Evolutionary conservation across 305 asterid species (phyloP), one percentile per base, ranked within the genome.

Genomic region (Fraxinus greggii): DNA sequence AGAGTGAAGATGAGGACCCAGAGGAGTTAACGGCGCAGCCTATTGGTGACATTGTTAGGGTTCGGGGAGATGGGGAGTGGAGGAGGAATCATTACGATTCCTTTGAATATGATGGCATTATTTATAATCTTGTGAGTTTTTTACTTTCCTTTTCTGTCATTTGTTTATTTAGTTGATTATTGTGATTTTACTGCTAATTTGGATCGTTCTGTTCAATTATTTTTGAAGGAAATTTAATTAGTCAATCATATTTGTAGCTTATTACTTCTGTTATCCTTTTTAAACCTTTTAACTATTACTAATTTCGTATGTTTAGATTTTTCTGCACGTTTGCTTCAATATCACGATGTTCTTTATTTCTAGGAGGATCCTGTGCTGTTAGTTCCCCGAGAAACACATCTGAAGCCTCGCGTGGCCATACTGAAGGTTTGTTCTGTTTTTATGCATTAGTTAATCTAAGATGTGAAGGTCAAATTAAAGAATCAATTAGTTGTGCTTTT

Each of bases 321-420:
- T 83, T 48, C 73, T 72, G 54, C 77, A 77, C 35, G 59, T 24
- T 77, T 45, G 40, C 29, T 79, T 77, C 24, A 67, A 40, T 19
- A 65, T 85, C 83, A 63, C 61, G n/a, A 69, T 28, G 2, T 81
- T 82, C 40, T 84, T 35, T 83, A 33, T 35, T 36, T 79, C 48
- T 75, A 95, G 99, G 99, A 95, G 93, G 99, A 95, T 87, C 89
- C 97, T 17, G 97, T 95, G 84, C 95, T 94, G 81, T 83, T 94
- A 82, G 94, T 89, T 84, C 97, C 97, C 0, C 97, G n/a, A 69
- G 38, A 40, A 79, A 78, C 59, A 23, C 93, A 92, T 69, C 75
- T 28, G 92, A 94, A 94, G 87, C 98, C 99, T 24, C 90, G 92
- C 32, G 94, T 94, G 79, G 99, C 99, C 84, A 93, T 95, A 80